Percentiles rank a stretch among this genome's conserved stretches.
Evolutionary conservation across 345 rosid genomes (phyloP).

Genomic region (Hevea brasiliensis): DNA sequence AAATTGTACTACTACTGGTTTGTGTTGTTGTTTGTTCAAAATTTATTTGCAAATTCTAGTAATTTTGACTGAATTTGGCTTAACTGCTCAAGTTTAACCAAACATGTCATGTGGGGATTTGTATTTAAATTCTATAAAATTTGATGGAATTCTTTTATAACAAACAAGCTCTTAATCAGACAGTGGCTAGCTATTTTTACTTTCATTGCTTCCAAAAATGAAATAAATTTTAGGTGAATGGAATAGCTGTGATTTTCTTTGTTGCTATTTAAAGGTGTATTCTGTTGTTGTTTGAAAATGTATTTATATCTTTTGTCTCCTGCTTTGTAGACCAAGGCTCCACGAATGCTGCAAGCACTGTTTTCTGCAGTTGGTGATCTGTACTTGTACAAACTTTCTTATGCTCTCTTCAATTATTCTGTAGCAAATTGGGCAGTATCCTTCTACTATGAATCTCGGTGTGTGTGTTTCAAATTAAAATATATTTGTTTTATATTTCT

Average conservation of each 20-base stretch:
- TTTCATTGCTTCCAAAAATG: background rate
- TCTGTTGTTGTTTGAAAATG: background rate
- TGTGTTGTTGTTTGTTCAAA: too few species aligned
- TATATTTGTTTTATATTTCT: background rate
- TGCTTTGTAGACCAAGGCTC: conserved; percentile 59
- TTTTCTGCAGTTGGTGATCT: conserved; percentile 91
- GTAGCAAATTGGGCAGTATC: conserved; percentile 91
- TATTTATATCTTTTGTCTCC: background rate
- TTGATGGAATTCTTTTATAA: too few species aligned
- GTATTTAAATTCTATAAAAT: too few species aligned
- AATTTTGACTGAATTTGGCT: too few species aligned
- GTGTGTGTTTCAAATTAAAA: background rate
- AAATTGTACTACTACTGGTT: too few species aligned
- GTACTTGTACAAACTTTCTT: conserved; percentile 67
- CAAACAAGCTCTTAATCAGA: background rate
- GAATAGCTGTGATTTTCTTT: conserved; percentile 10
- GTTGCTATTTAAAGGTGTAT: background rate
- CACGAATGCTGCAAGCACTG: conserved; percentile 74
- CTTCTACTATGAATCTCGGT: conserved; percentile 27
- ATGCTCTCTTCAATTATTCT: conserved; percentile 47
- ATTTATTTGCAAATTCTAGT: too few species aligned
- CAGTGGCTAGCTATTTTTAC: background rate
- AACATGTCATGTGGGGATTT: too few species aligned
- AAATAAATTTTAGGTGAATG: background rate
- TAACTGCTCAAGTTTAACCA: too few species aligned